A percentile compares a stretch with the other conserved stretches of the same genome.
Conservation (phyloP, 495 filamentous ascomycete species). For the Massariosphaeria phaeospora region DNA sequence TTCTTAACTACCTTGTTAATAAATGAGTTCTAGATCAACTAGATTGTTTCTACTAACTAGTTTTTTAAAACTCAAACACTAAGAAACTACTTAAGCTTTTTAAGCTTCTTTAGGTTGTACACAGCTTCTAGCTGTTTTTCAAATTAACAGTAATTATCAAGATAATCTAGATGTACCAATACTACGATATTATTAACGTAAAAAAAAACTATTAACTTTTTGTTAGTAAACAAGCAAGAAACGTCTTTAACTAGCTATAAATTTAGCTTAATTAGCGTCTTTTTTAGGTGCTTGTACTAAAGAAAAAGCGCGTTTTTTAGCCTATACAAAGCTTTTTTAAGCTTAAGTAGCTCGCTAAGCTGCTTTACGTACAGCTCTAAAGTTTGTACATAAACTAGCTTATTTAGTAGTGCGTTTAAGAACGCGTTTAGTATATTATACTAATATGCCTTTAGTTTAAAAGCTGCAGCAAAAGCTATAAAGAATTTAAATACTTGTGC, state of each 20-base stretch:
- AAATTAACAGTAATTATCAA: neutral
- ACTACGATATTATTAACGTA: conserved; percentile 20
- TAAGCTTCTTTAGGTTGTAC: neutral
- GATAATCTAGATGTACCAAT: conserved; percentile 2
- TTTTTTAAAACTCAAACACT: neutral
- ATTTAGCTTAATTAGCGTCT: conserved; percentile 3
- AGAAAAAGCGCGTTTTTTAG: conserved; percentile 14
- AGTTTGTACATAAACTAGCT: neutral
- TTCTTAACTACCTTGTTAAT: conserved; percentile 9
- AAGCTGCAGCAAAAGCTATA: conserved; percentile 6
- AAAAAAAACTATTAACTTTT: conserved; percentile 17
- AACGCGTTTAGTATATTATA: conserved; percentile 14
- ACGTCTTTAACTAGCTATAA: neutral
- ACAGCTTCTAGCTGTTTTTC: neutral
- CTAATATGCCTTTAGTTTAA: conserved; percentile 1
- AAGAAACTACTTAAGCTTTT: neutral
- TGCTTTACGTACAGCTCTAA: conserved; percentile 3
- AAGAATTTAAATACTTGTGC: conserved; percentile 5
- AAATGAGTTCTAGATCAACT: neutral
- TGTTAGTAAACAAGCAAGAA: conserved; percentile 3
- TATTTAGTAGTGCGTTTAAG: neutral
- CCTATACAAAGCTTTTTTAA: conserved; percentile 14
- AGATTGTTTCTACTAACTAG: neutral
- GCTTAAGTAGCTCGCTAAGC: neutral
- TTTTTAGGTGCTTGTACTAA: conserved; percentile 13